phyloP scores from a whole-genome alignment of 768 basidiomycete genomes.

The Lactarius hatsudake region DNA sequence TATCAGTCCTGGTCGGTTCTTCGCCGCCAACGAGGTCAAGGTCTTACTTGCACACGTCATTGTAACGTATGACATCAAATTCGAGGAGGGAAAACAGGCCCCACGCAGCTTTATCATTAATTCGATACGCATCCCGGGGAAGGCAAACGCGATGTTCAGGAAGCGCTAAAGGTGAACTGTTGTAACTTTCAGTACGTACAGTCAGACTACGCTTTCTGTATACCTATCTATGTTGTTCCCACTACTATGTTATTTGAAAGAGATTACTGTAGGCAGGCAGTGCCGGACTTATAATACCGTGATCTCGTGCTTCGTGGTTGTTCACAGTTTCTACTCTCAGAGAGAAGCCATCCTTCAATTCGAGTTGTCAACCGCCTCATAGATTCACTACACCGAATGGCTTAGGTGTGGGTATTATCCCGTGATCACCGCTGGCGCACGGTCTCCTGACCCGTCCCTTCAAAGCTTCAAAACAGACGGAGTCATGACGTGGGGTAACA shows the following conservation, averaged over 20 bases:
- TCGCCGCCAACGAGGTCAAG: slow-evolving; percentile 30
- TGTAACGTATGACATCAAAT: slow-evolving; percentile 31
- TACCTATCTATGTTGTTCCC: not conserved
- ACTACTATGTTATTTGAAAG: not conserved
- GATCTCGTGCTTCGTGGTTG: not conserved
- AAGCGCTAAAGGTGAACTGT: slow-evolving; percentile 19
- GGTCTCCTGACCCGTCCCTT: too few species aligned
- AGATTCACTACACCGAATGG: too few species aligned
- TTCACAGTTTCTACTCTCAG: not conserved
- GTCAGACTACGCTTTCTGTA: not conserved
- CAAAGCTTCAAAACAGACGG: too few species aligned
- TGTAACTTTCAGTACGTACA: not conserved
- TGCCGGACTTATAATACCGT: not conserved
- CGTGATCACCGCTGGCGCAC: too few species aligned
- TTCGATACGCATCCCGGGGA: slow-evolving; percentile 9
- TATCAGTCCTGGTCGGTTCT: slow-evolving; percentile 19
- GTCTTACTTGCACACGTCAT: slow-evolving; percentile 30
- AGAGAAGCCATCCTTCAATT: not conserved
- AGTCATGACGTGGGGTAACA: not conserved
- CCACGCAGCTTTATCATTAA: slow-evolving; percentile 14
- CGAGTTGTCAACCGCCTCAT: not conserved
- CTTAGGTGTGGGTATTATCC: too few species aligned
- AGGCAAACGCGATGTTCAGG: slow-evolving; percentile 28
- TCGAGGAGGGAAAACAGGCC: slow-evolving; percentile 21
- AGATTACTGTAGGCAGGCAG: too few species aligned